These are phyloP conservation scores for Kurtzmaniella natalensis DNA, from an alignment of 1,139 yeast genomes.

Conservation along the genomic window DNA sequence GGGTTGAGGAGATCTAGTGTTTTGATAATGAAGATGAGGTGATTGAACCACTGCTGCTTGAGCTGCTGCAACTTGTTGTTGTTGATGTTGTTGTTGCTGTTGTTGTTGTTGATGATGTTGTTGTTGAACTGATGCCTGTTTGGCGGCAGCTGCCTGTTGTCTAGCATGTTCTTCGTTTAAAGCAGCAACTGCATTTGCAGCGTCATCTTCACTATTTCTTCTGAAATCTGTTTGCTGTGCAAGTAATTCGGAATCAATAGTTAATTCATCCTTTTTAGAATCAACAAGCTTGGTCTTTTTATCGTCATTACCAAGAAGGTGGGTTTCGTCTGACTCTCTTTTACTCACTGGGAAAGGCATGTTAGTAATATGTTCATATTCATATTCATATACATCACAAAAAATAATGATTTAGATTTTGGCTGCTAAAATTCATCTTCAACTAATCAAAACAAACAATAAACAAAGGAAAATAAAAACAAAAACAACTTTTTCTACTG, in stretches of 20 bases:
- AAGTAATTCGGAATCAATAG: constrained; percentile 46
- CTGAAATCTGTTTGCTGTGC: constrained; percentile 39
- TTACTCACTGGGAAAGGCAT: constrained; percentile 20
- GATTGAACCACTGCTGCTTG: background rate
- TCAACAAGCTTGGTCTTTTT: constrained; percentile 22
- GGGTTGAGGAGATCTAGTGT: constrained; percentile 7
- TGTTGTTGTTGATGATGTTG: constrained; percentile 6
- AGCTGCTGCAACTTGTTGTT: constrained; percentile 6
- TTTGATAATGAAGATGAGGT: constrained; percentile 3
- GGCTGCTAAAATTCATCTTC: no score
- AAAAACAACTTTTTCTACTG: no score
- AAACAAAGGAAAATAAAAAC: no score
- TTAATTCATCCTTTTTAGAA: constrained; percentile 31
- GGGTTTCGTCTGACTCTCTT: constrained; percentile 26
- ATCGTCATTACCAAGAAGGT: constrained; percentile 14
- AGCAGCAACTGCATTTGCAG: constrained; percentile 13
- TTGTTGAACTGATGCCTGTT: constrained; percentile 5
- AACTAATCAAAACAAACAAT: no score
- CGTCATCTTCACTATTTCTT: constrained; percentile 8
- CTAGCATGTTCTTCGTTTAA: constrained; percentile 4
- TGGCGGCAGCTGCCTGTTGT: constrained; percentile 3
- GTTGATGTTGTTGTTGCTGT: constrained; percentile 12
- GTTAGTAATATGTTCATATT: background rate
- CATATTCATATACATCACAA: constrained; percentile 2
- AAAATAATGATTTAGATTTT: no score